Conservation (phyloP, 768 basidiomycete species). For the Rhizopogon salebrosus region DNA sequence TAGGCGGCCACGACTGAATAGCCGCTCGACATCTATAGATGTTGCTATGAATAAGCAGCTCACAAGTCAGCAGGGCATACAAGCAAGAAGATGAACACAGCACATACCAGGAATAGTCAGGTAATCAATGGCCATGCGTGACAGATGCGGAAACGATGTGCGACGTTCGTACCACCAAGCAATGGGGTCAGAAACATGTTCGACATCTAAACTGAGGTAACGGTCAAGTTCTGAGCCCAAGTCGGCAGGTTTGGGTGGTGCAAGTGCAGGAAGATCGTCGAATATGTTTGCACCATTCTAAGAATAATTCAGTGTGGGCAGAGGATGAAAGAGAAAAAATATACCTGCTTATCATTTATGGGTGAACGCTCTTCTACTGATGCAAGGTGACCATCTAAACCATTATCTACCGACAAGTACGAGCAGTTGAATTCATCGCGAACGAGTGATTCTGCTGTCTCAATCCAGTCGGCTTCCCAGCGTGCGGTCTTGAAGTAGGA, state of each 20-base stretch:
- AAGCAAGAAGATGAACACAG: not conserved
- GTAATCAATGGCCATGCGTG: slow-evolving; percentile 31
- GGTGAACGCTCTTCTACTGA: not conserved
- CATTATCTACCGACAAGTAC: not conserved
- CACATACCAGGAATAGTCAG: slow-evolving; percentile 25
- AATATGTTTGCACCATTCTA: slow-evolving; percentile 22
- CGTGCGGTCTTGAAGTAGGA: slow-evolving; percentile 21
- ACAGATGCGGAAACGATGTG: slow-evolving; percentile 23
- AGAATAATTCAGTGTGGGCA: not conserved
- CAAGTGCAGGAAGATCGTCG: slow-evolving; percentile 20
- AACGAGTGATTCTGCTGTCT: slow-evolving; percentile 18
- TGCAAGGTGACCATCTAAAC: not conserved
- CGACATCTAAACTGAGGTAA: slow-evolving; percentile 22
- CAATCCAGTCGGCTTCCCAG: slow-evolving; percentile 24
- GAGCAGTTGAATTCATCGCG: slow-evolving; percentile 11
- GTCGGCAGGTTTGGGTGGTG: slow-evolving; percentile 12
- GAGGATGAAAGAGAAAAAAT: not conserved
- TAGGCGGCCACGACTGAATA: slow-evolving; percentile 23
- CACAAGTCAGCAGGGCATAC: no score
- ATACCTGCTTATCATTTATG: not conserved
- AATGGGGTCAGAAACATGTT: slow-evolving; percentile 19
- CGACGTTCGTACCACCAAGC: slow-evolving; percentile 27
- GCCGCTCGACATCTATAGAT: slow-evolving; percentile 22
- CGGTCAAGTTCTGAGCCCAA: slow-evolving; percentile 22
- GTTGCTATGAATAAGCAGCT: slow-evolving; percentile 21